A percentile compares a stretch with the other conserved stretches of the same genome.
Conservation (phyloP, 225 moss, liverwort and hornwort species). For the Anthoceros angustus region DNA sequence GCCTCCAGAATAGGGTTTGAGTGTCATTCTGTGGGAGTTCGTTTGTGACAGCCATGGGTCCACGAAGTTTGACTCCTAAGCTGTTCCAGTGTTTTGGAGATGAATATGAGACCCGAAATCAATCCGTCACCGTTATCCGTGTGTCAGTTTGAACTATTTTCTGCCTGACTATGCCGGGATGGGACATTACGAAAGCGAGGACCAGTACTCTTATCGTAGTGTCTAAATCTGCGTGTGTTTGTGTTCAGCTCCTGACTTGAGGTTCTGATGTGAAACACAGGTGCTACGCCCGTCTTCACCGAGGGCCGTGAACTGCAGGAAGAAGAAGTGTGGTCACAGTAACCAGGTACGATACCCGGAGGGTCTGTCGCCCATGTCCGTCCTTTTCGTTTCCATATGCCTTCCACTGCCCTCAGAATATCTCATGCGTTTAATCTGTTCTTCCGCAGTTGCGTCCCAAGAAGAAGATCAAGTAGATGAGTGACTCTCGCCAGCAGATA, state of each 20-base stretch:
- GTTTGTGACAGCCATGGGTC: not conserved
- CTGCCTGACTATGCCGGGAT: not conserved
- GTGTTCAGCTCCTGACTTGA: too few species aligned
- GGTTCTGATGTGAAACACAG: too few species aligned
- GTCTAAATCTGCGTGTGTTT: too few species aligned
- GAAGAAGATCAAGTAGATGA: too few species aligned
- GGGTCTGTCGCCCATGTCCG: too few species aligned
- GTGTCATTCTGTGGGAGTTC: not conserved
- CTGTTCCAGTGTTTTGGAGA: slow-evolving; percentile 13
- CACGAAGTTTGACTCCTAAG: slow-evolving; percentile 25
- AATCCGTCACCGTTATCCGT: not conserved
- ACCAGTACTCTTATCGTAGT: too few species aligned
- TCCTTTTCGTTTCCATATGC: too few species aligned
- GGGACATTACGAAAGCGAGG: not conserved
- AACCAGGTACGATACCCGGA: slow-evolving; percentile 35
- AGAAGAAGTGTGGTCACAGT: slow-evolving; percentile 93
- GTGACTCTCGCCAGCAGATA: too few species aligned
- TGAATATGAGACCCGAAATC: slow-evolving; percentile 18
- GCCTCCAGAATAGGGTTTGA: not conserved
- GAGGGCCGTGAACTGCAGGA: slow-evolving; percentile 77
- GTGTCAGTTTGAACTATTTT: not conserved
- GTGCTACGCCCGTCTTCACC: slow-evolving; percentile 43
- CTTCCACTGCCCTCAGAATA: too few species aligned
- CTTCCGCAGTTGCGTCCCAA: too few species aligned
- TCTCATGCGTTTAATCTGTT: too few species aligned